Evolutionary conservation across 805 yeast genomes (phyloP).

Genomic region (Pichia ethanolica): DNA sequence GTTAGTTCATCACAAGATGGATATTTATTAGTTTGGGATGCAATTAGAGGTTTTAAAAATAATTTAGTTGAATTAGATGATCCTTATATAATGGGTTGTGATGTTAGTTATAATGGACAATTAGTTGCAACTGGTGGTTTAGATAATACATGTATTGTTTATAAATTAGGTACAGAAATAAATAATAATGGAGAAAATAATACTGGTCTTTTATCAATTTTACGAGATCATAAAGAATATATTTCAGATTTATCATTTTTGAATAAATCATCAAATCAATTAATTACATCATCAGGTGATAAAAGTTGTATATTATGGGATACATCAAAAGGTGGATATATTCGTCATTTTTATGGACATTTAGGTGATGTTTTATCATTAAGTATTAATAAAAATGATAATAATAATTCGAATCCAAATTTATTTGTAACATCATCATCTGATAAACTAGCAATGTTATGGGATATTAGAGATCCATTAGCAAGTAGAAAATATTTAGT

Average conservation of each 20-base stretch:
- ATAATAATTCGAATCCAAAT: constrained; percentile 11
- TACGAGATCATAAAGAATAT: constrained; percentile 80
- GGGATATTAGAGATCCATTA: constrained; percentile 51
- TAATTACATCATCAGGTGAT: constrained; percentile 77
- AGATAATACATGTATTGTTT: constrained; percentile 71
- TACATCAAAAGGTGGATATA: constrained; percentile 47
- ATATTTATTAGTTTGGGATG: constrained; percentile 76
- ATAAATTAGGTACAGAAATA: constrained; percentile 31
- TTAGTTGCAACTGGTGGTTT: constrained; percentile 77
- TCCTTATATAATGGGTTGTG: constrained; percentile 75
- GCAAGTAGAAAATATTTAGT: constrained; percentile 36
- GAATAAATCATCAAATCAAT: constrained; percentile 35
- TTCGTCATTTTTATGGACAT: constrained; percentile 55
- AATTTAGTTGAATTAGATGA: constrained; percentile 67
- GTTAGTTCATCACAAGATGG: constrained; percentile 85
- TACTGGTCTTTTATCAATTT: constrained; percentile 36
- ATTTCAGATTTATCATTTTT: constrained; percentile 67
- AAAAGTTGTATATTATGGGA: constrained; percentile 80
- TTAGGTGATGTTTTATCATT: constrained; percentile 62
- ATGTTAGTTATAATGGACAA: constrained; percentile 56
- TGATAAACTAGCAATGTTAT: constrained; percentile 58
- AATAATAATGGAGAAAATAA: constrained; percentile 10
- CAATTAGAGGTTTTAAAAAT: constrained; percentile 59
- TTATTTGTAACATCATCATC: constrained; percentile 58
- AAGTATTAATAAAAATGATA: constrained; percentile 21